Conservation (phyloP, 768 basidiomycete species). For the Lyophyllum decastes region DNA sequence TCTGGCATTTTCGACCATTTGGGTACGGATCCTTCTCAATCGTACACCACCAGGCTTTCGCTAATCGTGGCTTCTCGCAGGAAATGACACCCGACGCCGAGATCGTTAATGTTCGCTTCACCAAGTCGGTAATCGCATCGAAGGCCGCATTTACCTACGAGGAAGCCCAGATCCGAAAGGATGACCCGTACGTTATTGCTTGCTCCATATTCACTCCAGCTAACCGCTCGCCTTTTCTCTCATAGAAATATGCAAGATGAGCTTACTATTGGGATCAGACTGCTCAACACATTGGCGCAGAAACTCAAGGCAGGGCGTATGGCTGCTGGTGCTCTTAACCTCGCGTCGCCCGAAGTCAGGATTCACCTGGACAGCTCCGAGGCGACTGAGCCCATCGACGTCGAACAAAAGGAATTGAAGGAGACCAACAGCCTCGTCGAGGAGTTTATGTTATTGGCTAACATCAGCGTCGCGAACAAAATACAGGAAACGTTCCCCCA, state of each 20-base stretch:
- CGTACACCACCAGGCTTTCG: conserved; percentile 3
- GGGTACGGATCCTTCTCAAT: conserved; percentile 52
- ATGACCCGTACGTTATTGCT: conserved; percentile 69
- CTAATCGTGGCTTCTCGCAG: conserved; percentile 40
- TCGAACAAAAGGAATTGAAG: conserved; percentile 88
- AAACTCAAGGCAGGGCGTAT: conserved; percentile 86
- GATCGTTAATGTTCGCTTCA: conserved; percentile 88
- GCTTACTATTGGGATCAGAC: conserved; percentile 81
- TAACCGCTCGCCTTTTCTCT: neutral
- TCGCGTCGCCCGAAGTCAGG: conserved; percentile 98
- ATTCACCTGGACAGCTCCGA: conserved; percentile 94
- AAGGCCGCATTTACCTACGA: conserved; percentile 98
- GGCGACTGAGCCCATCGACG: conserved; percentile 93
- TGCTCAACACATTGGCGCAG: conserved; percentile 84
- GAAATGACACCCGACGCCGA: conserved; percentile 88
- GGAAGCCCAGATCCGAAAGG: conserved; percentile 92
- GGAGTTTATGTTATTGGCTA: conserved; percentile 98
- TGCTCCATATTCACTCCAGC: neutral
- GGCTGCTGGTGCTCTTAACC: conserved; percentile 95
- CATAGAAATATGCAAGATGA: conserved; percentile 75
- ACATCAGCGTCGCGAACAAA: conserved; percentile 88
- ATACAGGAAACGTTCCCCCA: conserved; percentile 96
- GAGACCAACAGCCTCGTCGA: conserved; percentile 98
- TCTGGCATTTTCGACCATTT: conserved; percentile 92
- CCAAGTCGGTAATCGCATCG: conserved; percentile 95